Evolutionary conservation across 495 filamentous ascomycete species (phyloP), one percentile per base, ranked within the genome.

Genomic region (Copromyces sp.): DNA sequence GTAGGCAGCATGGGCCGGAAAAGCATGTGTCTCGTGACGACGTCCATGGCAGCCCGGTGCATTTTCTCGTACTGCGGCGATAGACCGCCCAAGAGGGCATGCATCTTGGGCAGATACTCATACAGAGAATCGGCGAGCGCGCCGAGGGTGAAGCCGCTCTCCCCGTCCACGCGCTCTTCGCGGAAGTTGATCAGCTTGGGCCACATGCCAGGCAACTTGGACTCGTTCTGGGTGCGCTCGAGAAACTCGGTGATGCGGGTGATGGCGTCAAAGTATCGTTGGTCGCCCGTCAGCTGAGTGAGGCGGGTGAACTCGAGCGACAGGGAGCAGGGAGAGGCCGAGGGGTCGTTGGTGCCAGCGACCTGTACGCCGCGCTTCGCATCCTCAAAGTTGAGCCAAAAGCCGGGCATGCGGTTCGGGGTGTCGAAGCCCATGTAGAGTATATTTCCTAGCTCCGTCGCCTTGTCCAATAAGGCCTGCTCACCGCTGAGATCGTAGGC

Each of bases 391-490:
- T 92, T 90, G 45, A 88, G 74, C 71, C 78, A 80, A 72, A 93
- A 85, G 2, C 89, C 89, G 4, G 94, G 94, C 90, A 97, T 94
- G 68, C 91, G 88, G 77, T 95, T 96, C 0, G 92, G 92, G 24
- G 94, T 96, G 79, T 97, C 94, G 77, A 97, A 96, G 5, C 90
- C 89, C 68, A 89, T 88, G 77, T 93, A 94, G 35, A 97, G 80
- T 74, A 96, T 85, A 71, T 95, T 90, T 8, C 88, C 94, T 53
- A 97, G 83, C 82, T 95, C 90, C 16, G 89, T 83, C 8, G 94
- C 92, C 77, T 97, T 95, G 65, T 90, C 86, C 70, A 96, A 83
- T 38, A 97, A 82, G 4, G 77, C 74, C 20, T 69, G 44, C 69
- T 86, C 87, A 16, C 87, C 91, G 73, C 89, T 91, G 70, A 95